These are phyloP conservation scores for Aspergillus sp. DNA, from an alignment of 2,329 filamentous ascomycete species.

Conservation along the genomic window DNA sequence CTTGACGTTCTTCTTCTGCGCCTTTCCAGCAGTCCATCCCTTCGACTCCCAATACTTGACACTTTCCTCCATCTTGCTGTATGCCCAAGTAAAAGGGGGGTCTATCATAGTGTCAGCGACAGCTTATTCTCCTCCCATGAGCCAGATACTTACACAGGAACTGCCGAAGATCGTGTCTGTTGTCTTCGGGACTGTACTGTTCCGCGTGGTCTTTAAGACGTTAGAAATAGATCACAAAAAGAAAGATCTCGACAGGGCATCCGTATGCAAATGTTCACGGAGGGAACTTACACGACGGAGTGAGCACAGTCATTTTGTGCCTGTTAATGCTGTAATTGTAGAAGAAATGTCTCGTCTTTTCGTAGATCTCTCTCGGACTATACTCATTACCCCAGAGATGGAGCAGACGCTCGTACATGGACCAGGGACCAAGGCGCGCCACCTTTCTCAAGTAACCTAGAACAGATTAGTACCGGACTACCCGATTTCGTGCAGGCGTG, in stretches of 20 bases:
- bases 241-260: no score
- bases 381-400: slow-evolving; percentile 48
- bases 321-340: slow-evolving; percentile 60
- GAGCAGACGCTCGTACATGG: slow-evolving; percentile 54
- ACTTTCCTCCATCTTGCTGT: slow-evolving; percentile 50
- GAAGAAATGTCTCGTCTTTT: slow-evolving; percentile 47
- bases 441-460: slow-evolving; percentile 48
- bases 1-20: slow-evolving; percentile 37
- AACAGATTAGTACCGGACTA: neutral
- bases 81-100: slow-evolving; percentile 44
- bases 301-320: slow-evolving; percentile 63
- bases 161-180: slow-evolving; percentile 58
- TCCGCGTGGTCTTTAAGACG: slow-evolving; percentile 39
- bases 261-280: no score
- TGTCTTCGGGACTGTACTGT: slow-evolving; percentile 56
- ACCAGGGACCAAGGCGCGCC: slow-evolving; percentile 54
- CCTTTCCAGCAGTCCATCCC: slow-evolving; percentile 31
- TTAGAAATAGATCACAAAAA: no score
- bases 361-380: slow-evolving; percentile 45
- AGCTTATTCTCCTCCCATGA: no score
- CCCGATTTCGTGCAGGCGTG: neutral
- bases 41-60: slow-evolving; percentile 44
- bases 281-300: slow-evolving; percentile 46
- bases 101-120: slow-evolving; percentile 18
- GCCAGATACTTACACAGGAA: slow-evolving; percentile 47